Evolutionary conservation across 768 basidiomycete genomes (phyloP), one percentile per base, ranked within the genome.

Genomic region (Serendipita sp.): DNA sequence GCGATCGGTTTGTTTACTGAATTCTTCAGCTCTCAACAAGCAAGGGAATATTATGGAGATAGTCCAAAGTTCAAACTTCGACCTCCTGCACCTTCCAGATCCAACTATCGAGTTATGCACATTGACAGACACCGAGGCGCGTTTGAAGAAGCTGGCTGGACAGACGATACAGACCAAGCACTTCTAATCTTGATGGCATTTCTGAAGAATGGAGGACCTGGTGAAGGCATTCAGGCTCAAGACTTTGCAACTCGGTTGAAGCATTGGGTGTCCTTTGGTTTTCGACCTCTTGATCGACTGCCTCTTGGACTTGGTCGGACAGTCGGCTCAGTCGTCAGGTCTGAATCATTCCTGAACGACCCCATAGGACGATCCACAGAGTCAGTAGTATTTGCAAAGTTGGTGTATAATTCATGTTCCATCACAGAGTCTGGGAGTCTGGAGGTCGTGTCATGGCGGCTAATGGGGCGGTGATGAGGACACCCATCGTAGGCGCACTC

Each of bases 71-170:
- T 60, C 56, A 60, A 60, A 37, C 34, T 60, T 11, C 56, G 56
- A 18, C 24, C 56, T 60, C 56, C 56, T 10, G 56, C 56, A 18
- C 56, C 56, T n/a, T 10, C 24, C 16, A 2, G 48, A 18, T 41
- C 2, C 13, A 32, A 32, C n/a, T 60, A 37, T 10, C 8, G 8
- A n/a, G 35, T 35, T 8, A 60, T 60, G 56, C 56, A 60, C 34
- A 60, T 60, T 10, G 56, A 60, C 56, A 16, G 56, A n/a, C 56
- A 60, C 32, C 18, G 56, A 32, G 56, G 24, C 3, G 35, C 35
- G 8, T 60, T 60, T 35, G 56, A 60, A 35, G 56, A 60, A n/a
- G 56, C 56, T n/a, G 56, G 28, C 24, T 60, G 56, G 56, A 60
- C 56, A 10, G 56, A 60, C 28, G 56, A 60, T 3, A 60, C 56